Percentiles rank a stretch among this genome's conserved stretches.
Conservation (phyloP, 495 filamentous ascomycete species). For the Talaromyces stipitatus region DNA sequence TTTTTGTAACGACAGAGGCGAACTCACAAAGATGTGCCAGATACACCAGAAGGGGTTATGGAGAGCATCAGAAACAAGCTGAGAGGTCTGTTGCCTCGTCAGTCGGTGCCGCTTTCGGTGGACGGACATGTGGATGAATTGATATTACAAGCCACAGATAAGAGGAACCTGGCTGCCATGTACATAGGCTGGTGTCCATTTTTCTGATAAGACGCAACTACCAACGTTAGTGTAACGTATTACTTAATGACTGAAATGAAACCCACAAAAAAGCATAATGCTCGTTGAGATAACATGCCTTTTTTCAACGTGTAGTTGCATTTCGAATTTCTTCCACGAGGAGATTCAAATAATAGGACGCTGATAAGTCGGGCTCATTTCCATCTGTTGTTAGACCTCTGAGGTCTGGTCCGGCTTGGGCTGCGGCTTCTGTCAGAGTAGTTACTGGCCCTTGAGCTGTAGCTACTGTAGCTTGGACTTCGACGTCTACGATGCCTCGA, state of each 20-base stretch:
- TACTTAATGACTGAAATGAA: background rate
- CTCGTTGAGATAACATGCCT: background rate
- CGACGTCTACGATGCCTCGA: slow-evolving; percentile 34
- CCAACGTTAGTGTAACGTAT: background rate
- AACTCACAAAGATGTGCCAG: slow-evolving; percentile 55
- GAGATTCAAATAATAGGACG: background rate
- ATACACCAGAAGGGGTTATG: slow-evolving; percentile 83
- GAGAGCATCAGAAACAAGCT: slow-evolving; percentile 85
- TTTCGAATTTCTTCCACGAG: background rate
- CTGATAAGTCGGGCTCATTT: background rate
- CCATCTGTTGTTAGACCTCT: slow-evolving; percentile 7
- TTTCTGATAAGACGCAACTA: slow-evolving; percentile 42
- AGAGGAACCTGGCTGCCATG: slow-evolving; percentile 74
- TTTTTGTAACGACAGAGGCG: slow-evolving; percentile 34
- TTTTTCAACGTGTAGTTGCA: background rate
- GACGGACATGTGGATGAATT: slow-evolving; percentile 94
- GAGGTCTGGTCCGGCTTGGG: slow-evolving; percentile 27
- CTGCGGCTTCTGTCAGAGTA: slow-evolving; percentile 38
- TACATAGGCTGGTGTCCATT: slow-evolving; percentile 99
- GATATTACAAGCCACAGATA: slow-evolving; percentile 74
- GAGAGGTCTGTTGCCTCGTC: slow-evolving; percentile 69
- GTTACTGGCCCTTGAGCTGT: slow-evolving; percentile 36
- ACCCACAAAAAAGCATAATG: background rate
- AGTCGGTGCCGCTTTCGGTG: slow-evolving; percentile 85
- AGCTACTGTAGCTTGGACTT: slow-evolving; percentile 49